Base-by-base conservation (phyloP, 2,329 filamentous ascomycete genomes). In the Curvularia spicifera region DNA sequence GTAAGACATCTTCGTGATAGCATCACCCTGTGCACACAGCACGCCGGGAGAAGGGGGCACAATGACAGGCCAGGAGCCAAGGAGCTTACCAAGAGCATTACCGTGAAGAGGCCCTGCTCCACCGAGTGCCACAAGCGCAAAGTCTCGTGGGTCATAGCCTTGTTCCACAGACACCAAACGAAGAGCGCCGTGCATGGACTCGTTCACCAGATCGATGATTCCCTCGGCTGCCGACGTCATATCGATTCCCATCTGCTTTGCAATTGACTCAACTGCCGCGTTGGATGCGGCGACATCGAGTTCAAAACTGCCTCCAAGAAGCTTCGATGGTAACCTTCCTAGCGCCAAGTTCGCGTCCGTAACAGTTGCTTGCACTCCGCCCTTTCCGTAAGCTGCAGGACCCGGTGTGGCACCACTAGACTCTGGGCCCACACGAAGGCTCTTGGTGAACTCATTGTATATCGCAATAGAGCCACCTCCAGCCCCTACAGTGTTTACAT, bases 11-110 rank as follows among this genome's bases (percentile, higher is more conserved):
- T 81, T 80, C 0, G 81, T 83, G 0, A 79, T 81, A 3, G 78
- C 80, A 70, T 84, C 82, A 0, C 81, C 82, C 53, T 81, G 78
- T 2, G 82, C 81, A 58, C 81, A 84, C 0, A 83, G 70, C 9
- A 81, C 80, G 22, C 81, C 82, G 4, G 82, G 82, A 1, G 80
- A 80, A 1, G 79, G 80, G 10, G 82, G 82, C 2, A 84, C 72
- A n/a, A 83, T 82, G n/a, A 84, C 80, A 4, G 81, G 81, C 78
- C 79, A 83, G 2, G 81, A 79, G 0, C 80, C 79, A 5, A 84
- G 75, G 1, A 84, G 75, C 61, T 82, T 78, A 22, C 81, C 82
- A 1, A 83, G 73, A 3, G 80, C 79, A 51, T 83, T 83, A 3
- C 79, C 81, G 59, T 83, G 81, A n/a, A 83, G 71, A 18, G 82